Evolutionary conservation across 371 early-diverging fungal genomes (phyloP), one percentile per base, ranked within the genome.

Genomic region (Mortierella sp.): DNA sequence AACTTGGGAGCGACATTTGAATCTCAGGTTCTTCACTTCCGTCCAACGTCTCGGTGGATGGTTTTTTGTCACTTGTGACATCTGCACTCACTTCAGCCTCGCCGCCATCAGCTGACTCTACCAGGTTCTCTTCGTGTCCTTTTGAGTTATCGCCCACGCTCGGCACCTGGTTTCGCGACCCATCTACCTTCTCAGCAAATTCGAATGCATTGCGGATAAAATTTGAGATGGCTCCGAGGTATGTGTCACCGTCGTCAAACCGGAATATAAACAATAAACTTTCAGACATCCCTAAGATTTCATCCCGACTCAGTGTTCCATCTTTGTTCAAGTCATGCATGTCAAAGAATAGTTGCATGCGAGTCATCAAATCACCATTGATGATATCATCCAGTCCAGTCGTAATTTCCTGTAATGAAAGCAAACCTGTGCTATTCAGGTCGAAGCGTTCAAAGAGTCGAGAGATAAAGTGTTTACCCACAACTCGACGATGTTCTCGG

Each of bases 261-360:
- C 95, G 85, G 83, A 93, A 90, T 3, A 96, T 83, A 83, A 93
- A 95, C 37, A 97, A 83, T 13, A 98, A 78, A 45, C 94, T 91
- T 79, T 98, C 98, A 1, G 96, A 95, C 55, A 97, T 83, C 57
- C 93, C 92, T 60, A 97, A 84, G n/a, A 96, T 85, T 70, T 97
- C 96, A 45, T 97, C 93, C 40, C 93, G 90, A 62, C 84, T 89
- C 32, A 98, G 81, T 31, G 83, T 84, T 2, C 91, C 92, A 68
- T 95, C 92, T 59, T 87, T 82, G 75, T 95, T 91, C 12, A 84
- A 70, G 71, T 97, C 96, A 70, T 96, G 96, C 66, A 96, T 80
- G 13, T 91, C 86, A 74, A 96, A 97, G 69, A 98, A 95, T 28
- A 94, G 76, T 42, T 93, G 88, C 78, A 97, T 92, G 45, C 93